Percentiles rank a stretch among this genome's conserved stretches.
Conservation (phyloP, 192 early-diverging fungal species). For the Gaertneriomyces semiglobifer region DNA sequence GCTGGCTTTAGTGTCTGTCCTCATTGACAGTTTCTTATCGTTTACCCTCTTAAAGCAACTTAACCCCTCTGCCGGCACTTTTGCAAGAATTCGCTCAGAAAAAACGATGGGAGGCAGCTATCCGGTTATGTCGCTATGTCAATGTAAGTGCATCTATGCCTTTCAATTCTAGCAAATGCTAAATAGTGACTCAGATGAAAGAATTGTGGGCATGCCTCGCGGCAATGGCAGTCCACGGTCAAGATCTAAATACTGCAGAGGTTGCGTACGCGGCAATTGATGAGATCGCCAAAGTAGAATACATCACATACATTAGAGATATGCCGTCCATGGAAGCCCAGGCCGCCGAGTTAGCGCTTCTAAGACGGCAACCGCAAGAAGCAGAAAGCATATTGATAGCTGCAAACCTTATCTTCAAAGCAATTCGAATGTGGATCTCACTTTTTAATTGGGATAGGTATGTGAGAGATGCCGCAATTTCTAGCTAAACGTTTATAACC, state of each 20-base stretch:
- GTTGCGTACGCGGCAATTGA: constrained; percentile 61
- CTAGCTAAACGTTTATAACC: constrained; percentile 2
- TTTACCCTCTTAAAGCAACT: constrained; percentile 28
- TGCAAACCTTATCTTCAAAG: constrained; percentile 47
- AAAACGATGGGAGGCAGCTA: constrained; percentile 64
- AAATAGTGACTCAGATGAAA: constrained; percentile 33
- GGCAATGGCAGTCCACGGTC: constrained; percentile 50
- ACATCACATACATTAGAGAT: constrained; percentile 53
- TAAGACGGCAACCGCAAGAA: constrained; percentile 50
- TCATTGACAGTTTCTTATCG: no score
- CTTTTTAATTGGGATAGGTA: constrained; percentile 62
- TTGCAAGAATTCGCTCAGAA: constrained; percentile 52
- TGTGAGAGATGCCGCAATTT: not conserved
- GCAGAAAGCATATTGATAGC: constrained; percentile 53
- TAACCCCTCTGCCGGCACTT: constrained; percentile 49
- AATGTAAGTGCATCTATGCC: constrained; percentile 33
- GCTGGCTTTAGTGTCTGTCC: not conserved
- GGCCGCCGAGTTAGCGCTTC: constrained; percentile 51
- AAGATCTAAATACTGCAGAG: constrained; percentile 62
- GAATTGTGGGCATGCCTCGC: constrained; percentile 61
- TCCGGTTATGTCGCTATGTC: constrained; percentile 51
- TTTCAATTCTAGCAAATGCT: not conserved
- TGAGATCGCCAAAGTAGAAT: constrained; percentile 56
- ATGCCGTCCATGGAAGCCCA: constrained; percentile 49
- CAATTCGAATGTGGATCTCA: constrained; percentile 52